Conservation (phyloP, 768 basidiomycete genomes). For the Ramaria rubella region DNA sequence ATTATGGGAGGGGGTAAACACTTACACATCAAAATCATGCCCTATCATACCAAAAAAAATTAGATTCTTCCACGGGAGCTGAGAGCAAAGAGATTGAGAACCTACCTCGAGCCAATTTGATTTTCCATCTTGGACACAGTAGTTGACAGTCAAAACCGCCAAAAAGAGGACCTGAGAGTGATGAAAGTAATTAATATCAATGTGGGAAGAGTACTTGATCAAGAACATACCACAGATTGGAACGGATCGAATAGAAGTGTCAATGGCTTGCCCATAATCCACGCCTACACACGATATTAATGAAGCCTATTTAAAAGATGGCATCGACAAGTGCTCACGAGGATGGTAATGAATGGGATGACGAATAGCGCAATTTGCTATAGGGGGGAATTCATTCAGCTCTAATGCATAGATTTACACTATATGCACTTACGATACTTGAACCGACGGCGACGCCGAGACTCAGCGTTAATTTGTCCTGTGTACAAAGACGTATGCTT, state of each 20-base stretch:
- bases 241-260: slow-evolving; percentile 85
- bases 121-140: slow-evolving; percentile 74
- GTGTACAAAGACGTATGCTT: neutral
- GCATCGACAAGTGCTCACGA: neutral
- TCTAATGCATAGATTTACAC: neutral
- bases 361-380: slow-evolving; percentile 86
- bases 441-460: slow-evolving; percentile 87
- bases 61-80: neutral
- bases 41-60: slow-evolving; percentile 20
- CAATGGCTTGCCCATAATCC: slow-evolving; percentile 75
- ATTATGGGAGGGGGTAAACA: slow-evolving; percentile 15
- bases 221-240: slow-evolving; percentile 66
- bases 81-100: neutral
- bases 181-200: slow-evolving; percentile 30
- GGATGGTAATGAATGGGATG: slow-evolving; percentile 50
- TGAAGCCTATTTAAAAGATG: neutral
- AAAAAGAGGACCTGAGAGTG: slow-evolving; percentile 26
- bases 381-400: slow-evolving; percentile 1
- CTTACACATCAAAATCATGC: slow-evolving; percentile 69
- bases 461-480: slow-evolving; percentile 76
- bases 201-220: slow-evolving; percentile 12
- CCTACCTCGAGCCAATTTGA: slow-evolving; percentile 70
- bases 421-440: slow-evolving; percentile 51
- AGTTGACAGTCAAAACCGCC: slow-evolving; percentile 54
- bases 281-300: slow-evolving; percentile 66